Conservation (phyloP, 768 basidiomycete species). For the Auriscalpium vulgare region DNA sequence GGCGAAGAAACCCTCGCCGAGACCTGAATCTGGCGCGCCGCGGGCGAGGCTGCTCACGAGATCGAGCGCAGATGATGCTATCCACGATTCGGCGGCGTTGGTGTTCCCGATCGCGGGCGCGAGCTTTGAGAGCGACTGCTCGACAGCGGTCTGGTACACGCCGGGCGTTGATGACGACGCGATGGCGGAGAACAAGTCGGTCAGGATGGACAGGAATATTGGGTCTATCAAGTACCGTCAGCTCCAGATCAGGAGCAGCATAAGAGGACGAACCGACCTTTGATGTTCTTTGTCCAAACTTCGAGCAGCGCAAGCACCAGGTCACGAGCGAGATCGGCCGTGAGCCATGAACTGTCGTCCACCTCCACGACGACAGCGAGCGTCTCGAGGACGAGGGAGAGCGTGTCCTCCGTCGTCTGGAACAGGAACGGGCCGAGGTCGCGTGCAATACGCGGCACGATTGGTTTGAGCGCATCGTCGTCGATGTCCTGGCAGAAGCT, state of each 20-base stretch:
- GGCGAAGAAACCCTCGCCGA: conserved; percentile 78
- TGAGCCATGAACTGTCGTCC: conserved; percentile 66
- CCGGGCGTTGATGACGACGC: conserved; percentile 49
- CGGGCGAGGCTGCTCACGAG: conserved; percentile 64
- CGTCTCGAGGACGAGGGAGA: conserved; percentile 83
- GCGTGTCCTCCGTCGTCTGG: conserved; percentile 77
- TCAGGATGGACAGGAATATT: conserved; percentile 77
- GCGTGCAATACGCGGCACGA: conserved; percentile 67
- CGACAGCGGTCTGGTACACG: conserved; percentile 67
- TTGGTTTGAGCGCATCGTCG: conserved; percentile 48
- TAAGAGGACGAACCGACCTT: conserved; percentile 42
- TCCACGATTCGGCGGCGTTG: conserved; percentile 59
- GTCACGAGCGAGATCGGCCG: conserved; percentile 53
- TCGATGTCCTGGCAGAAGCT: conserved; percentile 68
- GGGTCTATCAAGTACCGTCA: conserved; percentile 51
- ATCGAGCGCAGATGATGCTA: conserved; percentile 76
- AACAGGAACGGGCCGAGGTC: conserved; percentile 80
- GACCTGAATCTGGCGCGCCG: conserved; percentile 51
- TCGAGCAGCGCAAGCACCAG: conserved; percentile 64
- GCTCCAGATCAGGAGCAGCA: background rate
- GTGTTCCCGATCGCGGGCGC: conserved; percentile 54
- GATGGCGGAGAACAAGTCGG: conserved; percentile 70
- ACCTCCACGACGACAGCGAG: conserved; percentile 73
- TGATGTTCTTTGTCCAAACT: conserved; percentile 82
- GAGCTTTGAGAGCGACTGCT: conserved; percentile 65